A percentile compares a stretch with the other conserved stretches of the same genome.
phyloP scores from a whole-genome alignment of 768 basidiomycete species.

The Trametes sanguinea region DNA sequence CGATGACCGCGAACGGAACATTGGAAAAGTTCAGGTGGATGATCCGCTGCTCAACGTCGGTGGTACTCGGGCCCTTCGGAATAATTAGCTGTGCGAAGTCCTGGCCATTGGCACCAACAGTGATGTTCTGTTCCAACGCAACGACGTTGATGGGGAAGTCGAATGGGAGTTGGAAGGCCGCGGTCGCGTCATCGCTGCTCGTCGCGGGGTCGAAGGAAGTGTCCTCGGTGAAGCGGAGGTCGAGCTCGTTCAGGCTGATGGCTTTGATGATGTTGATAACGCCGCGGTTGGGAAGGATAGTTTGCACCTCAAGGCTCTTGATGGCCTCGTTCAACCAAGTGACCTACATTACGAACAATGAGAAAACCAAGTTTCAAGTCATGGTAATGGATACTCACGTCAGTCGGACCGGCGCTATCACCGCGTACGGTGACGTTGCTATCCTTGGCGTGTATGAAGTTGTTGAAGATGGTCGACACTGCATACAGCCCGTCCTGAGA shows the following conservation, averaged over 20 bases:
- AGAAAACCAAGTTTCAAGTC: too few species aligned
- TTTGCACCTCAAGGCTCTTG: constrained; percentile 56
- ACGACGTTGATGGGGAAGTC: constrained; percentile 69
- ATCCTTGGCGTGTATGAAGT: constrained; percentile 67
- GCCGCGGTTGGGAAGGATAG: constrained; percentile 65
- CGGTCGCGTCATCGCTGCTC: constrained; percentile 59
- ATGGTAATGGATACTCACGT: constrained; percentile 37
- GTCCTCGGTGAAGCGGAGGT: constrained; percentile 57
- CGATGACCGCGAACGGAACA: constrained; percentile 60
- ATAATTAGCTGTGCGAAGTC: constrained; percentile 62
- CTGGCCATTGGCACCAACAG: constrained; percentile 50
- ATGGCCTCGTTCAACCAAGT: constrained; percentile 76
- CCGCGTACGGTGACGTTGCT: constrained; percentile 62
- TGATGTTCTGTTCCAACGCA: constrained; percentile 60
- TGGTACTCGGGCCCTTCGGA: constrained; percentile 56
- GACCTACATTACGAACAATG: constrained; percentile 41
- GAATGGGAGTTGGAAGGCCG: constrained; percentile 69
- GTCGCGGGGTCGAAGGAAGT: constrained; percentile 60
- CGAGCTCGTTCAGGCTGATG: constrained; percentile 59
- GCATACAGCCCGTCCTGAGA: constrained; percentile 51
- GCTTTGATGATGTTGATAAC: constrained; percentile 63
- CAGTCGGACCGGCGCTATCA: constrained; percentile 55
- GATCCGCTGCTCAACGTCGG: constrained; percentile 62
- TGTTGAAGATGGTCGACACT: constrained; percentile 70
- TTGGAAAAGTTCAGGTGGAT: constrained; percentile 61